A percentile compares a stretch with the other conserved stretches of the same genome.
Conservation (phyloP, 2,329 filamentous ascomycete genomes). For the Epicoccum nigrum region DNA sequence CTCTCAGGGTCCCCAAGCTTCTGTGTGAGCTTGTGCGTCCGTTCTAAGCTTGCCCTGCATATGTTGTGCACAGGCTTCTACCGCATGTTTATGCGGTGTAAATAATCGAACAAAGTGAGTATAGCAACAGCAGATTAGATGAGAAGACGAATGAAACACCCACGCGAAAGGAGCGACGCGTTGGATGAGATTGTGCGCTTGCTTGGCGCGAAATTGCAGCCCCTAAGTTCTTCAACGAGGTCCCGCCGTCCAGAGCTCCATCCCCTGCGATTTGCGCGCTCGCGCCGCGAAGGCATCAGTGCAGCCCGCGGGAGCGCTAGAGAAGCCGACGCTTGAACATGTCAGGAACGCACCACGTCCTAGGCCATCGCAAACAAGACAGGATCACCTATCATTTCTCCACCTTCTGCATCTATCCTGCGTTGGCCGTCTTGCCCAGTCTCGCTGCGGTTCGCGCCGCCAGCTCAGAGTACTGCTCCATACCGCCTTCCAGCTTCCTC, state of each 20-base stretch:
- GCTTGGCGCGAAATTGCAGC: constrained; percentile 30
- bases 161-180: constrained; percentile 37
- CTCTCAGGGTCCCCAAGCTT: constrained; percentile 25
- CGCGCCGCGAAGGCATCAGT: constrained; percentile 20
- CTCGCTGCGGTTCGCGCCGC: constrained; percentile 38
- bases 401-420: not conserved
- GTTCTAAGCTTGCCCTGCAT: constrained; percentile 16
- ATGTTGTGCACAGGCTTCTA: constrained; percentile 20
- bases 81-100: constrained; percentile 35
- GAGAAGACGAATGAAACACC: not conserved
- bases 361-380: not conserved
- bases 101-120: constrained; percentile 21
- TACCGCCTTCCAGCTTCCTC: constrained; percentile 45
- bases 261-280: constrained; percentile 28
- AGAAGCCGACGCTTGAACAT: constrained; percentile 24
- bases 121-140: not conserved
- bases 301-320: constrained; percentile 24
- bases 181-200: constrained; percentile 8
- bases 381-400: constrained; percentile 6
- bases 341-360: constrained; percentile 15
- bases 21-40: constrained; percentile 20
- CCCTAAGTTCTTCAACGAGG: constrained; percentile 21
- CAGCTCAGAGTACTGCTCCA: constrained; percentile 48
- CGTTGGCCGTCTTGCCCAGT: constrained; percentile 22
- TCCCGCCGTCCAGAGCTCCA: constrained; percentile 21